Base-by-base conservation (phyloP, 495 filamentous ascomycete genomes). In the Bryoglossum gracile region DNA sequence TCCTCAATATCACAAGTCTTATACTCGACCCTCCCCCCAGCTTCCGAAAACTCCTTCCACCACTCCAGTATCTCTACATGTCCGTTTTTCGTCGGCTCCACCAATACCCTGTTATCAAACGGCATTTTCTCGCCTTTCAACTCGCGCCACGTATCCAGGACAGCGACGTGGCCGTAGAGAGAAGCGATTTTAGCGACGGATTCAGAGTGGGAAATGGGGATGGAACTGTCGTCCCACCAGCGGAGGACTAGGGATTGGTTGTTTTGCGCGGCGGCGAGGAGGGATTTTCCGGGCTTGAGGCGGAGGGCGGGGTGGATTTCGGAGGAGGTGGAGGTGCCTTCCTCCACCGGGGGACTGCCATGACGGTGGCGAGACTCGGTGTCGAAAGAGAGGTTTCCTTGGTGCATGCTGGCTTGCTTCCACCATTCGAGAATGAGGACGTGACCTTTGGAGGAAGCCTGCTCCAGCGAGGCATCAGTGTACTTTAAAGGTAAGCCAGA, bases 1-100 rank as follows among this genome's bases (percentile, higher is more conserved):
- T 94, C 90, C 62, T 95, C 89, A 53, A 96, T 88, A 68, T 95
- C 88, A 55, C 89, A 94, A 8, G 89, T 94, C 68, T 90, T 91
- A 62, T 94, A 96, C 64, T 95, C 88, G 10, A 95, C 89, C 41
- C 66, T 62, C 0, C 65, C 66, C 17, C 72, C 51, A 11, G 44
- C 48, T 9, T 72, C 68, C 26, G 32, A 46, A 19, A 51, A 54
- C 32, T 87, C 73, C 51, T 84, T 85, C 90, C 90, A 96, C 89
- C 89, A 96, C 60, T 95, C 86, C 11, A 96, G 65, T 23, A 95
- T 87, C 17, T 81, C 74, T 16, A 84, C 80, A 60, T 90, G 84
- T 2, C 87, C 87, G 48, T 89, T 89, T 61, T 86, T 89, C 6
- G 90, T 95, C 8, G 90, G 81, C 13, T 86, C 86, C 3, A 92